Conservation (phyloP, 164 flowering plant genomes). For the Berberis thunbergii region DNA sequence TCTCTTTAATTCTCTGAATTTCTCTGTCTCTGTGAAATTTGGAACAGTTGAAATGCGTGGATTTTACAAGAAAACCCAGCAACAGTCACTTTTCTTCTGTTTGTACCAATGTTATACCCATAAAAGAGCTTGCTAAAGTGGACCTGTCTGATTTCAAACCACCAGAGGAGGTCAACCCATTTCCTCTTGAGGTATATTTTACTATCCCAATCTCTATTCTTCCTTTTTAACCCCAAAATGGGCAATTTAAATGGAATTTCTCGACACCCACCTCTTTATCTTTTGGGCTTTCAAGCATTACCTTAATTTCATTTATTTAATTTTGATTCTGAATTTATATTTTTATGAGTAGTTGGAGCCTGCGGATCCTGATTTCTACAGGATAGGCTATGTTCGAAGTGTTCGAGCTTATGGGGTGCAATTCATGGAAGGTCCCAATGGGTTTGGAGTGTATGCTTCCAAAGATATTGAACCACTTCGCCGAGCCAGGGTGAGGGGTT, state of each 20-base stretch:
- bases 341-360: conserved; percentile 48
- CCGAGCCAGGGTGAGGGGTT: conserved; percentile 61
- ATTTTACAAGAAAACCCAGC: not conserved
- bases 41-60: conserved; percentile 7
- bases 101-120: conserved; percentile 4
- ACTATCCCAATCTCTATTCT: not conserved
- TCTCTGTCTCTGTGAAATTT: not conserved
- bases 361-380: conserved; percentile 94
- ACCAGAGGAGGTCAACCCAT: conserved; percentile 11
- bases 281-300: not conserved
- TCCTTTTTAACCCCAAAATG: not conserved
- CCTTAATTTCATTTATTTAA: not conserved
- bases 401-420: conserved; percentile 88
- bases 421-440: conserved; percentile 91
- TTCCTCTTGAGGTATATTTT: conserved; percentile 15
- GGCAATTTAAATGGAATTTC: not conserved
- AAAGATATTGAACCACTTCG: conserved; percentile 81
- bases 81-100: not conserved
- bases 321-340: not conserved
- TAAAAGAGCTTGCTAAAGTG: conserved; percentile 4
- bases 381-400: conserved; percentile 73
- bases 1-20: not conserved
- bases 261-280: not conserved
- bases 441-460: conserved; percentile 93
- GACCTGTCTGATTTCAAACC: conserved; percentile 17